Conservation (phyloP, 345 rosid genomes). For the Hibiscus syriacus region DNA sequence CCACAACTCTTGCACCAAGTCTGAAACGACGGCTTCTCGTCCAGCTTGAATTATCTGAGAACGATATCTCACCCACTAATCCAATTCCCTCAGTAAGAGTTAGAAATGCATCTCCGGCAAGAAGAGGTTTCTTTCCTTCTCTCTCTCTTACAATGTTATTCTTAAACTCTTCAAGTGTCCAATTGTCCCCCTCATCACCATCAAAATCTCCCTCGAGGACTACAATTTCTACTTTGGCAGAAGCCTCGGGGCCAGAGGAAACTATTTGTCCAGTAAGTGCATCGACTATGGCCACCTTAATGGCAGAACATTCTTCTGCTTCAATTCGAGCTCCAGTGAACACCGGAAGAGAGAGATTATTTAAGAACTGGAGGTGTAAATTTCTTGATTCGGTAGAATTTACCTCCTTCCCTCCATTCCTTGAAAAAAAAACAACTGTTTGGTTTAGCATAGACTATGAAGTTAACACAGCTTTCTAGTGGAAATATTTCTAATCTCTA, state of each 20-base stretch:
- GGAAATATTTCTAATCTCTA: background rate
- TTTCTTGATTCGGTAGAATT: slow-evolving; percentile 49
- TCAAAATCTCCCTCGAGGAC: slow-evolving; percentile 96
- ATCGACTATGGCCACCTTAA: slow-evolving; percentile 71
- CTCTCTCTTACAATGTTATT: slow-evolving; percentile 88
- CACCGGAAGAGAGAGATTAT: slow-evolving; percentile 70
- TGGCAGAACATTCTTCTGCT: slow-evolving; percentile 58
- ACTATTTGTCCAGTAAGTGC: slow-evolving; percentile 49
- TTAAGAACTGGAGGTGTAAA: slow-evolving; percentile 63
- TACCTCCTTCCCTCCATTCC: slow-evolving; percentile 62
- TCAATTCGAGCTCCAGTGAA: slow-evolving; percentile 94
- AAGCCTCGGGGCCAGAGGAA: slow-evolving; percentile 56
- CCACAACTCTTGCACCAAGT: slow-evolving; percentile 75
- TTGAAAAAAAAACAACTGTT: slow-evolving; percentile 22
- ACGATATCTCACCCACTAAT: slow-evolving; percentile 61
- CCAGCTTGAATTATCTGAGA: slow-evolving; percentile 99
- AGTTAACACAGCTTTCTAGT: background rate
- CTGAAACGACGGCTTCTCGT: slow-evolving; percentile 97
- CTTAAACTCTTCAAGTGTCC: slow-evolving; percentile 75
- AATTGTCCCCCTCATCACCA: slow-evolving; percentile 50
- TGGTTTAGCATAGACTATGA: background rate
- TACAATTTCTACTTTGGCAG: slow-evolving; percentile 72
- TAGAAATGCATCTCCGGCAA: slow-evolving; percentile 62
- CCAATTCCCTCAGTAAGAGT: slow-evolving; percentile 67
- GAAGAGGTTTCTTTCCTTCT: slow-evolving; percentile 92